Conservation (phyloP, 2,329 filamentous ascomycete species). For the Pyrenochaeta sp. region DNA sequence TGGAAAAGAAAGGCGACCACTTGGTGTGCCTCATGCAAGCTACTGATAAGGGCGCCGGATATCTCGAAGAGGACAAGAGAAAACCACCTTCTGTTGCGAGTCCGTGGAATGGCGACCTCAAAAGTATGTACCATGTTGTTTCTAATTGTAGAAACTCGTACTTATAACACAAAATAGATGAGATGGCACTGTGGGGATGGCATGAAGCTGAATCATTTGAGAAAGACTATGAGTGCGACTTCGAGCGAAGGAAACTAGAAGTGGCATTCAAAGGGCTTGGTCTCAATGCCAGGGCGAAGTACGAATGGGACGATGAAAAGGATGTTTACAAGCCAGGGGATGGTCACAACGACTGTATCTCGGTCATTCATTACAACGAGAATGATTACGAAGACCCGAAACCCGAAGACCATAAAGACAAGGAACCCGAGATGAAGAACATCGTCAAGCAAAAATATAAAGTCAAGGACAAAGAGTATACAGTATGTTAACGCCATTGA, state of each 20-base stretch:
- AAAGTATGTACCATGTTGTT: constrained; percentile 5
- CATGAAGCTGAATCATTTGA: neutral
- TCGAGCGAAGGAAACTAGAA: constrained; percentile 5
- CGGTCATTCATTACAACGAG: constrained; percentile 16
- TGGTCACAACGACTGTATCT: constrained; percentile 16
- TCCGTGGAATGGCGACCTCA: constrained; percentile 24
- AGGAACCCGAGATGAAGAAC: neutral
- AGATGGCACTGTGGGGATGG: constrained; percentile 24
- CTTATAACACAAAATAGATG: neutral
- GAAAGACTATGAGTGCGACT: constrained; percentile 11
- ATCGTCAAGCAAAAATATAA: constrained; percentile 19
- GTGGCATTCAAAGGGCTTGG: constrained; percentile 11
- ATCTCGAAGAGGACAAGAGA: constrained; percentile 9
- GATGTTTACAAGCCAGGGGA: neutral
- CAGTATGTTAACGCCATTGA: constrained; percentile 1
- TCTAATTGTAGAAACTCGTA: neutral
- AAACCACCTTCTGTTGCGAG: constrained; percentile 27
- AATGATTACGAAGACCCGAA: constrained; percentile 4
- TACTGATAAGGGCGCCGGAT: constrained; percentile 24
- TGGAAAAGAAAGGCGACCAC: constrained; percentile 14
- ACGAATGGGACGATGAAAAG: constrained; percentile 5
- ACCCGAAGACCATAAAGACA: too few relatives aligned
- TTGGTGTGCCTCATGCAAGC: constrained; percentile 26
- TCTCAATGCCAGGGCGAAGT: constrained; percentile 14
- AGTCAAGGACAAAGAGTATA: constrained; percentile 19